Conservation (phyloP, 1,139 yeast species). For the Candida labiduridarum region DNA sequence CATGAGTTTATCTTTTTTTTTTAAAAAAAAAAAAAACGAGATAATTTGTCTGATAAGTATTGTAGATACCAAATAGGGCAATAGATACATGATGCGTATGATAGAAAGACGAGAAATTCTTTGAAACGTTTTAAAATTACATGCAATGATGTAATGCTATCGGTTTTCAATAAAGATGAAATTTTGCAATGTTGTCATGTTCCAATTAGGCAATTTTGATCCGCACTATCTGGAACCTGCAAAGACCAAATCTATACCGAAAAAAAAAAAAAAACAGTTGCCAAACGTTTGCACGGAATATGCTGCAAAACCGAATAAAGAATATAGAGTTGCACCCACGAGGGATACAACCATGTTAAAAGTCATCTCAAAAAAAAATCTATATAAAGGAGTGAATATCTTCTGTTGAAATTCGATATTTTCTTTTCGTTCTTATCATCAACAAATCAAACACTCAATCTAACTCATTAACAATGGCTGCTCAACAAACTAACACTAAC, state of each 20-base stretch:
- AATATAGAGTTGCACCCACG: neutral
- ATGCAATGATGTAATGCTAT: too few relatives aligned
- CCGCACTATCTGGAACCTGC: too few relatives aligned
- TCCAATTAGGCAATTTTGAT: neutral
- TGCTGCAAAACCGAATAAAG: neutral
- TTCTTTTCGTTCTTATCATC: neutral
- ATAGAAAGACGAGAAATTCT: too few relatives aligned
- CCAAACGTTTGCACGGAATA: neutral
- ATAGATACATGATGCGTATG: neutral
- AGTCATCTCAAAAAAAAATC: neutral
- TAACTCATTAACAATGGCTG: constrained; percentile 10
- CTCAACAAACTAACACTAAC: constrained; percentile 8
- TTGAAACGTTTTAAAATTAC: neutral
- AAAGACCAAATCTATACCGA: neutral
- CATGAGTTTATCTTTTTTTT: too few relatives aligned
- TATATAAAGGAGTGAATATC: neutral
- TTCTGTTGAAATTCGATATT: neutral
- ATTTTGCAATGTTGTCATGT: neutral
- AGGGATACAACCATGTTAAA: neutral
- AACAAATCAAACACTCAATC: neutral
- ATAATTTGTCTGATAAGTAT: neutral
- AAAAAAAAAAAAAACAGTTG: neutral
- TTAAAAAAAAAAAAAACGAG: too few relatives aligned
- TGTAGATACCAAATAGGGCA: neutral
- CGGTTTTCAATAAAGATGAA: neutral